A percentile compares a stretch with the other conserved stretches of the same genome.
Evolutionary conservation across 1,139 yeast genomes (phyloP).

Genomic region (Suhomyces maxii): DNA sequence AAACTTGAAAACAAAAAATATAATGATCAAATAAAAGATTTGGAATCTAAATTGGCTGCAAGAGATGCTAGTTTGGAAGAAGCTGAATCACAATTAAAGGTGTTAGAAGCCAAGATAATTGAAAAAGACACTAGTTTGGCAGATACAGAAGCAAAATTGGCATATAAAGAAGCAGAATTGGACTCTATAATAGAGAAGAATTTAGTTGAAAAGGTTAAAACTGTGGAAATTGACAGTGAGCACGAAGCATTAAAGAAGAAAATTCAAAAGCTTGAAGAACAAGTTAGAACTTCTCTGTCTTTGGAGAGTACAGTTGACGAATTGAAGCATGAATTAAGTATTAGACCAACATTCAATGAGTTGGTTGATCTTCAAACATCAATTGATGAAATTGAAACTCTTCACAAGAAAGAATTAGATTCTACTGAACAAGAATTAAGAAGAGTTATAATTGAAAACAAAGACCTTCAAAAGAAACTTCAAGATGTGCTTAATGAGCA

Average conservation of each 20-base stretch:
- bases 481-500: slow-evolving; percentile 17
- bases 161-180: slow-evolving; percentile 15
- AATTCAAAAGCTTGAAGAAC: slow-evolving; percentile 9
- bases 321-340: slow-evolving; percentile 25
- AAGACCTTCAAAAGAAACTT: slow-evolving; percentile 18
- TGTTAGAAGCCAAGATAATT: slow-evolving; percentile 7
- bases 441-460: slow-evolving; percentile 22
- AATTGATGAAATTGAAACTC: slow-evolving; percentile 23
- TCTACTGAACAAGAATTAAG: slow-evolving; percentile 30
- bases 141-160: slow-evolving; percentile 10
- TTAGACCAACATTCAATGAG: slow-evolving; percentile 26
- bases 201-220: slow-evolving; percentile 13
- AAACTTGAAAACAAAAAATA: slow-evolving; percentile 13
- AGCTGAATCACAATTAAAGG: background rate
- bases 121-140: slow-evolving; percentile 5
- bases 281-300: slow-evolving; percentile 8
- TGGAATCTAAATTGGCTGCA: slow-evolving; percentile 9
- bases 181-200: slow-evolving; percentile 15
- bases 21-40: slow-evolving; percentile 10
- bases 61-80: background rate
- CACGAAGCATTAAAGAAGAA: slow-evolving; percentile 1
- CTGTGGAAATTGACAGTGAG: slow-evolving; percentile 11
- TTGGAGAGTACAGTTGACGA: slow-evolving; percentile 21
- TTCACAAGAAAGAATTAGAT: slow-evolving; percentile 33
- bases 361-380: slow-evolving; percentile 25